Conservation (phyloP, 768 basidiomycete genomes). For the Coprinellus aureogranulatus region DNA sequence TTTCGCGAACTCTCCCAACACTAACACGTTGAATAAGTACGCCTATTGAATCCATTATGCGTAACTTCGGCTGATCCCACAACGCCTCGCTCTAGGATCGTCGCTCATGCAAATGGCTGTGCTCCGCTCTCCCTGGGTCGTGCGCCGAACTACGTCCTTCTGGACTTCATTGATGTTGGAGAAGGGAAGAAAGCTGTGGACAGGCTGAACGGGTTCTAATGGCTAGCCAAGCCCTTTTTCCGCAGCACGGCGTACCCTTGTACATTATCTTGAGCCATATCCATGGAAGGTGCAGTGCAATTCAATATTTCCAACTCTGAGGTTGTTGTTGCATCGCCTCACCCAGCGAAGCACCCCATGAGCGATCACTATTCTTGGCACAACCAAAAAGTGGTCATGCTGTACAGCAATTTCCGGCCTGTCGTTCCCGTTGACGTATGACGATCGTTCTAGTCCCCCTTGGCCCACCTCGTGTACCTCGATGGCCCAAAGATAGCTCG, state of each 20-base stretch:
- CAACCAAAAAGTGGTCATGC: no score
- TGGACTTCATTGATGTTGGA: slow-evolving; percentile 48
- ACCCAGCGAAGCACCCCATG: no score
- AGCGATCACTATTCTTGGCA: no score
- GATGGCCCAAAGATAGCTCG: no score
- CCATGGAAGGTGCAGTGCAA: not conserved
- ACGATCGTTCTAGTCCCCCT: no score
- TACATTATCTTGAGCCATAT: not conserved
- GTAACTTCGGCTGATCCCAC: no score
- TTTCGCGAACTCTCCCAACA: slow-evolving; percentile 22
- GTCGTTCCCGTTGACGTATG: no score
- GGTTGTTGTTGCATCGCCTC: no score
- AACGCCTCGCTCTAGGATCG: slow-evolving; percentile 28
- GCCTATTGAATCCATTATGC: not conserved
- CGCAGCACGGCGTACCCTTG: not conserved
- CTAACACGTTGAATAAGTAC: slow-evolving; percentile 21
- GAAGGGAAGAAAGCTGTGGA: slow-evolving; percentile 37
- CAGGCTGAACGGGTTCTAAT: slow-evolving; percentile 37
- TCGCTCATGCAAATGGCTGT: slow-evolving; percentile 43
- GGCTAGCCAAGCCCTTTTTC: not conserved
- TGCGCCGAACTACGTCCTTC: slow-evolving; percentile 46
- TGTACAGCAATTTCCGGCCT: no score
- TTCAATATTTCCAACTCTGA: no score
- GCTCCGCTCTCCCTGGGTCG: slow-evolving; percentile 35
- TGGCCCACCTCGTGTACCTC: no score